Evolutionary conservation across 179 eudicot species (phyloP).

Genomic region (Carnegiea gigantea): DNA sequence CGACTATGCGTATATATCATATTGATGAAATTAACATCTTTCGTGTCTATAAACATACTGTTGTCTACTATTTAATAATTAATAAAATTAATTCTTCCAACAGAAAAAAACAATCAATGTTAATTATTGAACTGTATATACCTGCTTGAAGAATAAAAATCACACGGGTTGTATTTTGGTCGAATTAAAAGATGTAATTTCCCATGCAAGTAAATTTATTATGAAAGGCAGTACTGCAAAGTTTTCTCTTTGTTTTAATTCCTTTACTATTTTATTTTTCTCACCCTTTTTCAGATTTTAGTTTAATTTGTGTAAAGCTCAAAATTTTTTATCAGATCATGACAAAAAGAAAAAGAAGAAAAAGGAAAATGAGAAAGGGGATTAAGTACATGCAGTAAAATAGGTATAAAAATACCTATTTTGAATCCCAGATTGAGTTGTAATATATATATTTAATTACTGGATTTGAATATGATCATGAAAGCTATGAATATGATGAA

Average conservation of each 20-base stretch:
- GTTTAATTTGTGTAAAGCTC: conserved; percentile 10
- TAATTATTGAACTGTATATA: too few species aligned
- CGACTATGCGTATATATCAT: too few species aligned
- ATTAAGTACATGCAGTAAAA: neutral
- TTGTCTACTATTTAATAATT: too few species aligned
- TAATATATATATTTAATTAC: conserved; percentile 3
- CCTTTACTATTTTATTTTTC: neutral
- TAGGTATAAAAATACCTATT: conserved; percentile 15
- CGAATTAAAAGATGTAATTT: neutral
- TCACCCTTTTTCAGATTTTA: conserved; percentile 4
- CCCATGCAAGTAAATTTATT: neutral
- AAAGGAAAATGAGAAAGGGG: conserved; percentile 7
- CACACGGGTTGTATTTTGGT: neutral
- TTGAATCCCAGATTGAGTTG: neutral
- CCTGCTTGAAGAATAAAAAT: neutral
- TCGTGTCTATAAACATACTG: too few species aligned
- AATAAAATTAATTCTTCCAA: too few species aligned
- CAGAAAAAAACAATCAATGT: too few species aligned
- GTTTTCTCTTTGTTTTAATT: conserved; percentile 3
- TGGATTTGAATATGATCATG: neutral
- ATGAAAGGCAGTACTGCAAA: conserved; percentile 8
- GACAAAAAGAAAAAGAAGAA: conserved; percentile 21
- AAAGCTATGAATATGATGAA: neutral
- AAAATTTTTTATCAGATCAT: conserved; percentile 27
- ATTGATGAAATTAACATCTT: too few species aligned